Percentiles rank a stretch among this genome's conserved stretches.
Conservation (phyloP, 2,329 filamentous ascomycete genomes). For the Blumeria hordei region DNA sequence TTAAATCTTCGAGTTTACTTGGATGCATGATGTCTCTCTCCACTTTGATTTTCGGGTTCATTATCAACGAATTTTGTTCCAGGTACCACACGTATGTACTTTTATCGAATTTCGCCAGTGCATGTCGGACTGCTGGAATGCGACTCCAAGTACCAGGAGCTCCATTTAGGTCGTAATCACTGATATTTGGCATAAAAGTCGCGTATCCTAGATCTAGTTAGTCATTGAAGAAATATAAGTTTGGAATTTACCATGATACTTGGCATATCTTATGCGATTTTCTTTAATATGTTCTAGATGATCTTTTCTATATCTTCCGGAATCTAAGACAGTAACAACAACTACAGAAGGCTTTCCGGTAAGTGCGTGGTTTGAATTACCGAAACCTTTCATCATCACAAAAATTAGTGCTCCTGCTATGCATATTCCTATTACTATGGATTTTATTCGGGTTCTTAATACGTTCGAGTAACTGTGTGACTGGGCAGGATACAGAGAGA, state of each 20-base stretch:
- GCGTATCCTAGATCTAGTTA: slow-evolving; percentile 41
- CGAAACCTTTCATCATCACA: slow-evolving; percentile 23
- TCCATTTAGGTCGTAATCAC: slow-evolving; percentile 46
- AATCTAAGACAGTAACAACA: slow-evolving; percentile 63
- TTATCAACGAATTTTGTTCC: slow-evolving; percentile 65
- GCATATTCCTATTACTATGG: slow-evolving; percentile 24
- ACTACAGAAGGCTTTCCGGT: slow-evolving; percentile 41
- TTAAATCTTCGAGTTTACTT: slow-evolving; percentile 43
- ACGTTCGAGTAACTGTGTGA: slow-evolving; percentile 28
- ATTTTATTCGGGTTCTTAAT: slow-evolving; percentile 38
- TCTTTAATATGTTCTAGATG: slow-evolving; percentile 54
- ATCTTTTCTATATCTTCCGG: slow-evolving; percentile 32
- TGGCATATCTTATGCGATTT: slow-evolving; percentile 68
- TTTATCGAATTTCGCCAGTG: slow-evolving; percentile 56
- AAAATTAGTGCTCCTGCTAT: slow-evolving; percentile 25
- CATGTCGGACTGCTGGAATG: slow-evolving; percentile 71
- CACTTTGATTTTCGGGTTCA: slow-evolving; percentile 50
- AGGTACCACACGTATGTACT: slow-evolving; percentile 71
- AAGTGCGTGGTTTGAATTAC: slow-evolving; percentile 16
- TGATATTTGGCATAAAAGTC: slow-evolving; percentile 56
- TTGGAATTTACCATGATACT: slow-evolving; percentile 46
- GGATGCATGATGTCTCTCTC: slow-evolving; percentile 46
- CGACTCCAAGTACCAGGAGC: slow-evolving; percentile 44
- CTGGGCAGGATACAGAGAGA: slow-evolving; percentile 43
- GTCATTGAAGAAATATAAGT: slow-evolving; percentile 1